phyloP scores from a whole-genome alignment of 1,284 basidiomycete species.

The Peniophora sp. region DNA sequence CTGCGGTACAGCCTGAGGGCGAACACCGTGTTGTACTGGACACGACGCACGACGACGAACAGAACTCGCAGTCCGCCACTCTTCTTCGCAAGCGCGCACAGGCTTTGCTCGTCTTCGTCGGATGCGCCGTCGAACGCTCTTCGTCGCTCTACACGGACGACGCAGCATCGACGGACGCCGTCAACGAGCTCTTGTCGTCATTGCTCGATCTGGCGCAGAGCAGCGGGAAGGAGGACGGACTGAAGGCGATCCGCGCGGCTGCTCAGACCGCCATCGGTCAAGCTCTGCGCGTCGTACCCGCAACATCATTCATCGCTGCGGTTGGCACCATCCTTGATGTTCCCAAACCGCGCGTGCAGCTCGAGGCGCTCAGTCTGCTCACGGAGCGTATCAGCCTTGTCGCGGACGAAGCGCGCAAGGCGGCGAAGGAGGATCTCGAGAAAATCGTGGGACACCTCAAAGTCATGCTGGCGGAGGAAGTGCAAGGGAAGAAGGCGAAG shows the following conservation, averaged over 20 bases:
- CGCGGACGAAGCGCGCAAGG: slow-evolving; percentile 46
- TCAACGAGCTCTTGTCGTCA: slow-evolving; percentile 35
- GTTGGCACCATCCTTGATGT: slow-evolving; percentile 47
- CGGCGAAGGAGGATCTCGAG: slow-evolving; percentile 38
- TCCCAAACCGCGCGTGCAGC: slow-evolving; percentile 25
- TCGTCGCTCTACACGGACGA: slow-evolving; percentile 13
- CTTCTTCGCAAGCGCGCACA: slow-evolving; percentile 53
- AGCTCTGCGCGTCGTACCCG: slow-evolving; percentile 55
- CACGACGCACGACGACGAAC: slow-evolving; percentile 43
- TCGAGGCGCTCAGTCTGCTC: slow-evolving; percentile 59
- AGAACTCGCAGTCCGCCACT: slow-evolving; percentile 32
- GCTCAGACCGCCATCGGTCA: slow-evolving; percentile 42
- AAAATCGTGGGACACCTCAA: slow-evolving; percentile 46
- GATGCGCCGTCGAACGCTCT: slow-evolving; percentile 30
- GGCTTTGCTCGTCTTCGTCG: slow-evolving; percentile 55
- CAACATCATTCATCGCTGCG: slow-evolving; percentile 52
- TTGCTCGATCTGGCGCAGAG: slow-evolving; percentile 34
- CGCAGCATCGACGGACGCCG: slow-evolving; percentile 13
- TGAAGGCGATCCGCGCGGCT: slow-evolving; percentile 36
- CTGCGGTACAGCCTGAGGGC: slow-evolving; percentile 32
- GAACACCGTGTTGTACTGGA: slow-evolving; percentile 48
- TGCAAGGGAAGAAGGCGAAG: slow-evolving; percentile 13
- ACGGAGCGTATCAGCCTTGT: slow-evolving; percentile 59
- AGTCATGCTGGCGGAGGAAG: slow-evolving; percentile 36
- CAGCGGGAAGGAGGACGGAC: slow-evolving; percentile 24